phyloP scores from a whole-genome alignment of 805 yeast genomes.

The Suhomyces kilbournensis region DNA sequence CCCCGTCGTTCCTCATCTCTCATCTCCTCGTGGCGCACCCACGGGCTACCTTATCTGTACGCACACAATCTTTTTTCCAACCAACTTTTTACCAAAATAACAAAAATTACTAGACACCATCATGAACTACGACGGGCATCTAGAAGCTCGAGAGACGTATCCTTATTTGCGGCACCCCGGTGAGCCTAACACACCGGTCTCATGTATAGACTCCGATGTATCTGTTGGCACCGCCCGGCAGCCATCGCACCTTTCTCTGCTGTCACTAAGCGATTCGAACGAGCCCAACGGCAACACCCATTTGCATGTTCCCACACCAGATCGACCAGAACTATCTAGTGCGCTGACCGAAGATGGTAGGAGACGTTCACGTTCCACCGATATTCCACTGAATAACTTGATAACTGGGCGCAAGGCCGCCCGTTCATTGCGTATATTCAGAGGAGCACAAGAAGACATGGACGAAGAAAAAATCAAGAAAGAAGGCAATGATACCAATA shows the following conservation, averaged over 20 bases:
- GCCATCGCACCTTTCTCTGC: neutral
- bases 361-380: neutral
- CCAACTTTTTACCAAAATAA: neutral
- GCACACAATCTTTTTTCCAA: neutral
- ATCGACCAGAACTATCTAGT: neutral
- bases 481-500: neutral
- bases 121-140: neutral
- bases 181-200: neutral
- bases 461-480: neutral
- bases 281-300: neutral
- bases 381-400: slow-evolving; percentile 7
- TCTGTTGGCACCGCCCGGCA: neutral
- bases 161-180: neutral
- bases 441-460: slow-evolving; percentile 23
- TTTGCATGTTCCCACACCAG: neutral
- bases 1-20: neutral
- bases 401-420: slow-evolving; percentile 59
- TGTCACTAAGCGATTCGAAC: neutral
- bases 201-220: neutral
- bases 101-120: neutral
- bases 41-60: neutral
- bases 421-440: slow-evolving; percentile 51
- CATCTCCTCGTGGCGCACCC: slow-evolving; percentile 1
- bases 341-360: neutral
- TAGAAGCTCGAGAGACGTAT: neutral